Conservation (phyloP, 352 stramenopile species). For the Phytophthora multivora region DNA sequence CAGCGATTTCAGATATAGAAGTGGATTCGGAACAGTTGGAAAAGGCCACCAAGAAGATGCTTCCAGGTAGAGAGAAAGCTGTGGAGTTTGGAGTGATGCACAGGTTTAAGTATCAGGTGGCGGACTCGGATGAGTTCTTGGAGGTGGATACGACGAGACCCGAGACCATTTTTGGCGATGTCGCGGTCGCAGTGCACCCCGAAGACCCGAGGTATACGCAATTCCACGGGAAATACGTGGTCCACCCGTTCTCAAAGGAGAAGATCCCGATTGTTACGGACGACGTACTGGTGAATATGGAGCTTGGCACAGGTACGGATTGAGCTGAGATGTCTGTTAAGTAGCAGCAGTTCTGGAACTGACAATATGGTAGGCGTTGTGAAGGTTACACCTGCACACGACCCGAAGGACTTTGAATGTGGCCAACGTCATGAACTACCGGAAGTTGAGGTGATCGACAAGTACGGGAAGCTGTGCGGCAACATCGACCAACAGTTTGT, state of each 20-base stretch:
- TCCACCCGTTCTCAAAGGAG: conserved; percentile 93
- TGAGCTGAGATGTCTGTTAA: conserved; percentile 17
- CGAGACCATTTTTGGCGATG: conserved; percentile 99
- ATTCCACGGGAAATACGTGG: conserved; percentile 95
- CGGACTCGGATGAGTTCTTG: conserved; percentile 72
- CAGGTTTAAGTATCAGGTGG: conserved; percentile 75
- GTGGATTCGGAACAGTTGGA: conserved; percentile 98
- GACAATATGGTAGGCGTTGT: conserved; percentile 57
- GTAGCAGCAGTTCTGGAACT: neutral
- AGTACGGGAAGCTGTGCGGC: conserved; percentile 69
- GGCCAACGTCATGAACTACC: conserved; percentile 94
- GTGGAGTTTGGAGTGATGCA: conserved; percentile 90
- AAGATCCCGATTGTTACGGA: conserved; percentile 97
- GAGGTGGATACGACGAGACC: conserved; percentile 97
- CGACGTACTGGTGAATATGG: conserved; percentile 97
- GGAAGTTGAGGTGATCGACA: conserved; percentile 75
- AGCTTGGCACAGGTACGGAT: conserved; percentile 96
- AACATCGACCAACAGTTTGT: conserved; percentile 85
- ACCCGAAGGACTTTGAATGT: conserved; percentile 99
- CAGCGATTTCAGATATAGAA: conserved; percentile 96
- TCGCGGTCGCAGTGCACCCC: conserved; percentile 97
- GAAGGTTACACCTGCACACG: conserved; percentile 98
- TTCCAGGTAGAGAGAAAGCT: conserved; percentile 71
- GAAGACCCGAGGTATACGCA: conserved; percentile 94
- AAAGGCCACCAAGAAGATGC: conserved; percentile 68